Evolutionary conservation across 371 early-diverging fungal species (phyloP).

Genomic region (Apophysomyces sp.): DNA sequence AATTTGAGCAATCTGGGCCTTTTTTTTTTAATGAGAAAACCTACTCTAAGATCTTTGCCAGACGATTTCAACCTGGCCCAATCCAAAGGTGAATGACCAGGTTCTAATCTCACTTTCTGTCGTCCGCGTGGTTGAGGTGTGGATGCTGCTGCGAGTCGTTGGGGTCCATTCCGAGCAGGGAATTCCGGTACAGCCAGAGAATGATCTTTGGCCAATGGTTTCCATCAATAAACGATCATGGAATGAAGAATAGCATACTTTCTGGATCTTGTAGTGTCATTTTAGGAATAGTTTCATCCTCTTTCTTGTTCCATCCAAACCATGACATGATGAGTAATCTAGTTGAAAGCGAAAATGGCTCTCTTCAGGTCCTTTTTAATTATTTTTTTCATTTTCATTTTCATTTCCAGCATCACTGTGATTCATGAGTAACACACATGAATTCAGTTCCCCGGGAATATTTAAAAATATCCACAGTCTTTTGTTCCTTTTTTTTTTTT

Average conservation of each 20-base stretch:
- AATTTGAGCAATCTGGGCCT: not conserved
- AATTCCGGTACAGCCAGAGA: slow-evolving; percentile 42
- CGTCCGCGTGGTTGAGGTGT: slow-evolving; percentile 56
- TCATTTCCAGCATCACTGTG: too few species aligned
- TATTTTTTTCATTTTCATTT: not conserved
- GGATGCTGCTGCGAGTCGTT: slow-evolving; percentile 46
- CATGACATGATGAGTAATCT: not conserved
- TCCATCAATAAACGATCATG: not conserved
- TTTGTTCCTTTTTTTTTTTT: not conserved
- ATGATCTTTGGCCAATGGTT: slow-evolving; percentile 20
- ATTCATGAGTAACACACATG: not conserved
- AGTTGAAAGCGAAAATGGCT: too few species aligned
- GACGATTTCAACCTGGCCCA: slow-evolving; percentile 87
- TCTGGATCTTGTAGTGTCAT: slow-evolving; percentile 19
- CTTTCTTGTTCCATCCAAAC: not conserved
- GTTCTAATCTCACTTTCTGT: slow-evolving; percentile 80
- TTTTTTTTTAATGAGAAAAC: not conserved
- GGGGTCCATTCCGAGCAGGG: slow-evolving; percentile 50
- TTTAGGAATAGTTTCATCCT: not conserved
- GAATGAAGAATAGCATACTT: not conserved
- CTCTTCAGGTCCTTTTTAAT: not conserved
- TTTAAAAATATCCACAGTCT: not conserved
- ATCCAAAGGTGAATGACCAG: slow-evolving; percentile 91
- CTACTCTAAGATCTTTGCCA: slow-evolving; percentile 75
- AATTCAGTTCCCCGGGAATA: not conserved